These are phyloP conservation scores for Diaporthe destruens DNA, from an alignment of 2,329 filamentous ascomycete genomes.

Conservation along the genomic window DNA sequence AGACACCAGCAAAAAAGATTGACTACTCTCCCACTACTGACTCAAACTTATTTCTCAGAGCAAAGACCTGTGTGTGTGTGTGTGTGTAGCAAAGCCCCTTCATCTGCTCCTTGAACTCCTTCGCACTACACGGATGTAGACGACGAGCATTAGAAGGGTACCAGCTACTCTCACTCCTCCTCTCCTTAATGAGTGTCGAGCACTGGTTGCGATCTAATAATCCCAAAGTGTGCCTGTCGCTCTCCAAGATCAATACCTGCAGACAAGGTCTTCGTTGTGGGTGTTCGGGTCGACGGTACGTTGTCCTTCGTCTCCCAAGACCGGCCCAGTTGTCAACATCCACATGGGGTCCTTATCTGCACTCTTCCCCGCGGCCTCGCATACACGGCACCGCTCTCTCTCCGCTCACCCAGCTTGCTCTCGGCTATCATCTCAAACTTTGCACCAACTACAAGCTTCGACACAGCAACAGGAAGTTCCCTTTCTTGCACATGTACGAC, in stretches of 20 bases:
- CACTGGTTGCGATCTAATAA: neutral
- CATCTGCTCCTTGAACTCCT: neutral
- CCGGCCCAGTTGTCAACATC: neutral
- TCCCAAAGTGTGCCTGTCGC: neutral
- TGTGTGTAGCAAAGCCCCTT: neutral
- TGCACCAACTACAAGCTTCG: constrained; percentile 10
- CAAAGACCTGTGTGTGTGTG: neutral
- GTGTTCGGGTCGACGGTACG: neutral
- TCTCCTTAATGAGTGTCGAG: constrained; percentile 2
- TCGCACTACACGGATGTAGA: neutral
- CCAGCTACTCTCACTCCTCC: neutral
- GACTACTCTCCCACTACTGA: neutral
- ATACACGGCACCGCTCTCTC: neutral
- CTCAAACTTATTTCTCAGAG: neutral
- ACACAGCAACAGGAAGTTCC: neutral
- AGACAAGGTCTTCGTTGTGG: neutral
- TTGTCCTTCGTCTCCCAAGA: neutral
- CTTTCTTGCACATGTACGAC: neutral
- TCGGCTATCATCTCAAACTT: constrained; percentile 2
- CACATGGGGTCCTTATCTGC: neutral
- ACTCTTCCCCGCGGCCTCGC: neutral
- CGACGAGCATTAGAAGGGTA: neutral
- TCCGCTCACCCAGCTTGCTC: neutral
- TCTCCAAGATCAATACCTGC: neutral
- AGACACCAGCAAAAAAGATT: constrained; percentile 24